Evolutionary conservation across 108 stramenopile species (phyloP).

Genomic region (Nitzschia sp.): DNA sequence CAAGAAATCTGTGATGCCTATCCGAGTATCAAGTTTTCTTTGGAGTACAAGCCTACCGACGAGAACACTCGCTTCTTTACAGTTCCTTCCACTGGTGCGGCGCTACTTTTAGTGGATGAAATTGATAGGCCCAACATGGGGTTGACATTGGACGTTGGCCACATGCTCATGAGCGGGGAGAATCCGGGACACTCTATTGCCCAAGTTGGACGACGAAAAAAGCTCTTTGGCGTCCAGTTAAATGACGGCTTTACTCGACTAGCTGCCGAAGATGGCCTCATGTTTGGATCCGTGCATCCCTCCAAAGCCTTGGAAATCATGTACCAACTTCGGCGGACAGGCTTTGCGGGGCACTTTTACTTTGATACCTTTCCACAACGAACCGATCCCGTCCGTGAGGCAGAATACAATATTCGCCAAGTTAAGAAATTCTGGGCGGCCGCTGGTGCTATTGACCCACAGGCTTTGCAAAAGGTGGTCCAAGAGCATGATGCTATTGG

Average conservation of each 20-base stretch:
- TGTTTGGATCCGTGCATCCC: slow-evolving; percentile 88
- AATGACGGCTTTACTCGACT: slow-evolving; percentile 83
- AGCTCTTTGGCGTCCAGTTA: slow-evolving; percentile 85
- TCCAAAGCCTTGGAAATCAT: slow-evolving; percentile 81
- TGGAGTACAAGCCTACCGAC: slow-evolving; percentile 90
- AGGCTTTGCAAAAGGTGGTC: slow-evolving; percentile 38
- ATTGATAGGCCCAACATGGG: slow-evolving; percentile 84
- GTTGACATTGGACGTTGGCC: slow-evolving; percentile 85
- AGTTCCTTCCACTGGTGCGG: slow-evolving; percentile 85
- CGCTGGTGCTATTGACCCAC: slow-evolving; percentile 39
- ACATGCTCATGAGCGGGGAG: slow-evolving; percentile 86
- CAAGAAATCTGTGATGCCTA: slow-evolving; percentile 82
- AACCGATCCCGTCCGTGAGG: slow-evolving; percentile 80
- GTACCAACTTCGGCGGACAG: slow-evolving; percentile 68
- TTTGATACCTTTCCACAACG: slow-evolving; percentile 91
- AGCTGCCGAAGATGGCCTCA: slow-evolving; percentile 89
- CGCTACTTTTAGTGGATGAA: slow-evolving; percentile 69
- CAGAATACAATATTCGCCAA: slow-evolving; percentile 77
- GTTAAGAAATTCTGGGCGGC: slow-evolving; percentile 78
- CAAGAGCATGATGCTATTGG: slow-evolving; percentile 78
- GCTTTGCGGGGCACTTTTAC: slow-evolving; percentile 80
- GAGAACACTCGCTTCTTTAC: slow-evolving; percentile 89
- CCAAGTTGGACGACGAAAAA: slow-evolving; percentile 61
- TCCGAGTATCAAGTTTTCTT: slow-evolving; percentile 75
- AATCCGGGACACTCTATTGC: slow-evolving; percentile 88